A percentile compares a stretch with the other conserved stretches of the same genome.
Evolutionary conservation across 2,329 filamentous ascomycete species (phyloP).

Genomic region (Dothistroma pini): DNA sequence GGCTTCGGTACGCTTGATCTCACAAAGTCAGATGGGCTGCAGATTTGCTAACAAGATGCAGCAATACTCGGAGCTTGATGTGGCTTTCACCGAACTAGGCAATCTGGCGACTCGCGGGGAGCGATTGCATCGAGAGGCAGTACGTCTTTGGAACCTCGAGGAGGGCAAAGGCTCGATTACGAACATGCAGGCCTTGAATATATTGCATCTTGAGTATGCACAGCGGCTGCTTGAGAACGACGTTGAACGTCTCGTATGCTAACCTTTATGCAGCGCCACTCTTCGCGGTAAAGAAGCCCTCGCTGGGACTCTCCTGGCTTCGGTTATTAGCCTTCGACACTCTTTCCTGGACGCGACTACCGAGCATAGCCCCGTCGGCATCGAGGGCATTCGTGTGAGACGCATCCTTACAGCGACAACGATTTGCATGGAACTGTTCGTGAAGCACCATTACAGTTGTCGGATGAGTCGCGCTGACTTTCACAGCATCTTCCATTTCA

Average conservation of each 20-base stretch:
- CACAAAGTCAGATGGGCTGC: not conserved
- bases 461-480: not conserved
- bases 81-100: slow-evolving; percentile 4
- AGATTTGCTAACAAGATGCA: not conserved
- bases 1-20: not conserved
- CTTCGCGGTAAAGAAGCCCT: not conserved
- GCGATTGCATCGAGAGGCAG: slow-evolving; percentile 14
- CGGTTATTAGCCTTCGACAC: not conserved
- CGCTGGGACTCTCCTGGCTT: not conserved
- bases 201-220: not conserved
- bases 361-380: too few relatives aligned
- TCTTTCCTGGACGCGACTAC: not conserved
- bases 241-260: not conserved
- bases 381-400: not conserved
- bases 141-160: slow-evolving; percentile 11
- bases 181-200: slow-evolving; percentile 3
- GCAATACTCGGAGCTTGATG: slow-evolving; percentile 14
- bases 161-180: slow-evolving; percentile 5
- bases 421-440: not conserved
- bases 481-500: not conserved
- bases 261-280: not conserved
- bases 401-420: not conserved
- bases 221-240: not conserved
- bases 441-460: not conserved
- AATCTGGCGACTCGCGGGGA: slow-evolving; percentile 12